Evolutionary conservation across 208 protist genomes (phyloP), one percentile per base, ranked within the genome.

Genomic region (Herpetomonas samuelpessoai): DNA sequence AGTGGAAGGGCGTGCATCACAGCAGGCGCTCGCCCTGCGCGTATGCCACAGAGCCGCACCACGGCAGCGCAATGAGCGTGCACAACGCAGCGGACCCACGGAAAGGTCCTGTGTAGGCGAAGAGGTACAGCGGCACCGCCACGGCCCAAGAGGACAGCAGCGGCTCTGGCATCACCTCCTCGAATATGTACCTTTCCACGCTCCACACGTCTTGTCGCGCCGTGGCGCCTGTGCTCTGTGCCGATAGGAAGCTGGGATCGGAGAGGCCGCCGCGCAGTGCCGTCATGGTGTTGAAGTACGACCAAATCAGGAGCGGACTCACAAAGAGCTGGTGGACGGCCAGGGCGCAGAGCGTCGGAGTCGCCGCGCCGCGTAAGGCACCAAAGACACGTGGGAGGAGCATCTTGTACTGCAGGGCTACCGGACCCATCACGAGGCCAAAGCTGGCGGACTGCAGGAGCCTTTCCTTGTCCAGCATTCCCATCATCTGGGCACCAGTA

Each of bases 231-330:
- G 54, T 46, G 41, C 57, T 53, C 59, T 81, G 67, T 2, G 49
- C 55, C 9, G 67, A 61, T 58, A 94, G 74, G 55, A 88, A 90
- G 19, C 65, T 71, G 12, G 79, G 69, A 22, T 88, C 69, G 19
- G 24, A 54, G 41, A 95, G 78, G 1, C 85, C 85, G 3, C 85
- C 81, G 2, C 78, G 72, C 21, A 65, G 35, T 2, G 74, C 74
- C 1, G 88, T 95, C 58, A 82, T 80, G 28, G 60, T 54, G 57
- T 87, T 88, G 65, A 88, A 84, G 62, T 95, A 95, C 25, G 56
- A 51, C 49, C 77, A 79, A 26, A 87, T 55, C 14, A 86, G 44
- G 21, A 86, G 44, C 6, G 88, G 88, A 19, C 80, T 92, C 44
- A 88, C 49, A 26, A 83, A 57, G 0, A 92, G 26, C 68, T 95